phyloP scores from a whole-genome alignment of 306 rosid species.

The Inga leiocalycina region DNA sequence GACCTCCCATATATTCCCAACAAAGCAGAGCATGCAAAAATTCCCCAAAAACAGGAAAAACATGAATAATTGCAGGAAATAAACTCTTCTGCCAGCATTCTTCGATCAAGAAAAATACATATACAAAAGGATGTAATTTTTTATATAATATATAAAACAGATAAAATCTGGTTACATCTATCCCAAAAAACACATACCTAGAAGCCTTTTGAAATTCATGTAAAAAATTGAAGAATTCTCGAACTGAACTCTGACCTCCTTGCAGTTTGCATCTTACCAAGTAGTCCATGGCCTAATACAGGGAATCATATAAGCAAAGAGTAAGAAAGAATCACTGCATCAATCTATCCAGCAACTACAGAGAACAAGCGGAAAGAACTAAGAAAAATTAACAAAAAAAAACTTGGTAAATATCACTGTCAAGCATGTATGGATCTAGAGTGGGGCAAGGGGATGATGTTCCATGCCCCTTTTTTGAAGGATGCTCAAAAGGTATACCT shows the following conservation, averaged over 20 bases:
- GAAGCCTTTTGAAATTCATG: constrained; percentile 86
- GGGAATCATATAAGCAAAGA: constrained; percentile 33
- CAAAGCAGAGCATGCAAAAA: neutral
- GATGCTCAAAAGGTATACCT: constrained; percentile 47
- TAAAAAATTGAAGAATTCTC: constrained; percentile 66
- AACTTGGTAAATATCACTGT: neutral
- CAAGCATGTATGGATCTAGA: neutral
- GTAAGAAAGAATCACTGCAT: constrained; percentile 8
- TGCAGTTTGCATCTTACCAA: constrained; percentile 67
- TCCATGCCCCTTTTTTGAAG: neutral
- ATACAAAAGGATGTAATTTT: neutral
- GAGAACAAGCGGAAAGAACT: neutral
- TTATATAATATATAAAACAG: neutral
- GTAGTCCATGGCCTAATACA: constrained; percentile 85
- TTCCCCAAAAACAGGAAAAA: neutral
- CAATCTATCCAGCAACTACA: constrained; percentile 25
- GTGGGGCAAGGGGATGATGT: neutral
- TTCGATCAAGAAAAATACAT: neutral
- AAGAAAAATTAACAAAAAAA: neutral
- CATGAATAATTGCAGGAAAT: neutral
- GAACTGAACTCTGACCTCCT: constrained; percentile 65
- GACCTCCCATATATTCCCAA: too few species aligned
- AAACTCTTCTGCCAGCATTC: neutral
- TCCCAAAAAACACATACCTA: constrained; percentile 44
- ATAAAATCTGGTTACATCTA: neutral